phyloP scores from a whole-genome alignment of 139 green algal genomes.

The Eudorina sp. region DNA sequence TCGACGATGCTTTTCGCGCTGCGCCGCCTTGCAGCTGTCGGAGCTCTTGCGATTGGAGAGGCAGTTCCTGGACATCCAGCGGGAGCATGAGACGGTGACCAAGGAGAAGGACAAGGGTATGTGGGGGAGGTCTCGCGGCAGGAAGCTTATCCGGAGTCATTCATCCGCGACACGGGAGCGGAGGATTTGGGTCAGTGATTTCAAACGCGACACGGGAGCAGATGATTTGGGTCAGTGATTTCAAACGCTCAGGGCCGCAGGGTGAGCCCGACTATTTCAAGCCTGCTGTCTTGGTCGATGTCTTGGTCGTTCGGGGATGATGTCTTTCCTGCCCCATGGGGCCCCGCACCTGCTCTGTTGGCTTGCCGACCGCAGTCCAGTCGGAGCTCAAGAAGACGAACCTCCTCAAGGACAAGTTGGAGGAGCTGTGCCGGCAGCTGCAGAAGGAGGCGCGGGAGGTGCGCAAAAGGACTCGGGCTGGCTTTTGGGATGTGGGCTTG shows the following conservation, averaged over 20 bases:
- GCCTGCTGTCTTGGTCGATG: too few species aligned
- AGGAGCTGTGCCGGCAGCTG: constrained; percentile 65
- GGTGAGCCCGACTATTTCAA: too few species aligned
- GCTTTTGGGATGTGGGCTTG: too few species aligned
- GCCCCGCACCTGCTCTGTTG: too few species aligned
- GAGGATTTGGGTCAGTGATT: background rate
- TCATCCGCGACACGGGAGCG: background rate
- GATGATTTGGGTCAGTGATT: too few species aligned
- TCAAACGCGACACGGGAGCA: too few species aligned
- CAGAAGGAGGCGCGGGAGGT: constrained; percentile 60
- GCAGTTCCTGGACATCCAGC: constrained; percentile 50
- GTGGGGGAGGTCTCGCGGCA: background rate
- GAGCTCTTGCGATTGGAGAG: constrained; percentile 56
- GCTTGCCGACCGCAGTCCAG: constrained; percentile 56
- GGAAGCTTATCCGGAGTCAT: too few species aligned
- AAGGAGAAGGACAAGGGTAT: constrained; percentile 62
- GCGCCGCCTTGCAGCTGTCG: constrained; percentile 6
- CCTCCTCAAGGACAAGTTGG: constrained; percentile 53
- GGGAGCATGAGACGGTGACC: constrained; percentile 28
- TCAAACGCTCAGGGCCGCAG: too few species aligned
- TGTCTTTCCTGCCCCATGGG: too few species aligned
- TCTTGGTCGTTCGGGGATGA: too few species aligned
- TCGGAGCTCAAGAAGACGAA: constrained; percentile 55
- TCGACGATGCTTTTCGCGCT: too few species aligned
- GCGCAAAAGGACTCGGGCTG: background rate